A percentile compares a stretch with the other conserved stretches of the same genome.
These are phyloP conservation scores for Mycena sanguinolenta DNA, from an alignment of 768 basidiomycete species.

Conservation along the genomic window DNA sequence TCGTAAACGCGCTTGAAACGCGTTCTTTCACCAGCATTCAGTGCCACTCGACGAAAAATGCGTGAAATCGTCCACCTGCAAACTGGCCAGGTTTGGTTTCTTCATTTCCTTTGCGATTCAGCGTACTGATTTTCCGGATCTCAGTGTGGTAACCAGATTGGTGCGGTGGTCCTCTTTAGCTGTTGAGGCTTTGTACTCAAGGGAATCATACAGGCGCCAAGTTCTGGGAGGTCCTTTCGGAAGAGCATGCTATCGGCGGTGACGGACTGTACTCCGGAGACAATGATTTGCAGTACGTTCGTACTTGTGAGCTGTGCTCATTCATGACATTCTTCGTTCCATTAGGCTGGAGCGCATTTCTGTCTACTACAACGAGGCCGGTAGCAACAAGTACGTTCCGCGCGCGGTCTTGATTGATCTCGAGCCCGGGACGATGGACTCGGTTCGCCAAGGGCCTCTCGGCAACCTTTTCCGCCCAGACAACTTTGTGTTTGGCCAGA, in stretches of 20 bases:
- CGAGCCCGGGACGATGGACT: constrained; percentile 97
- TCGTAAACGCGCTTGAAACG: constrained; percentile 3
- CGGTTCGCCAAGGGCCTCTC: constrained; percentile 90
- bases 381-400: constrained; percentile 97
- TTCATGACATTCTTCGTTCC: too few species aligned
- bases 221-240: constrained; percentile 98
- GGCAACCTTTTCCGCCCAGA: constrained; percentile 96
- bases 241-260: constrained; percentile 96
- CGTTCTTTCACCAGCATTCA: background rate
- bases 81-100: constrained; percentile 89
- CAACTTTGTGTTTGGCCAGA: constrained; percentile 98
- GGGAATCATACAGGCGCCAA: constrained; percentile 75
- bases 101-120: background rate
- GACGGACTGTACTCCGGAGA: constrained; percentile 95
- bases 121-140: constrained; percentile 10
- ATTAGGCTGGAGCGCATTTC: constrained; percentile 87
- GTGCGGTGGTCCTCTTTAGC: constrained; percentile 51
- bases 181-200: too few species aligned
- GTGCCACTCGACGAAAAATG: constrained; percentile 68
- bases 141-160: constrained; percentile 99
- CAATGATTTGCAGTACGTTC: constrained; percentile 81
- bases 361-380: constrained; percentile 98
- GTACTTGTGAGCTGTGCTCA: too few species aligned
- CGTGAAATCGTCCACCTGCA: constrained; percentile 99
- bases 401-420: constrained; percentile 97